A percentile compares a stretch with the other conserved stretches of the same genome.
Evolutionary conservation across 1,284 basidiomycete genomes (phyloP).

Genomic region (Cystobasidiaceae sp.): DNA sequence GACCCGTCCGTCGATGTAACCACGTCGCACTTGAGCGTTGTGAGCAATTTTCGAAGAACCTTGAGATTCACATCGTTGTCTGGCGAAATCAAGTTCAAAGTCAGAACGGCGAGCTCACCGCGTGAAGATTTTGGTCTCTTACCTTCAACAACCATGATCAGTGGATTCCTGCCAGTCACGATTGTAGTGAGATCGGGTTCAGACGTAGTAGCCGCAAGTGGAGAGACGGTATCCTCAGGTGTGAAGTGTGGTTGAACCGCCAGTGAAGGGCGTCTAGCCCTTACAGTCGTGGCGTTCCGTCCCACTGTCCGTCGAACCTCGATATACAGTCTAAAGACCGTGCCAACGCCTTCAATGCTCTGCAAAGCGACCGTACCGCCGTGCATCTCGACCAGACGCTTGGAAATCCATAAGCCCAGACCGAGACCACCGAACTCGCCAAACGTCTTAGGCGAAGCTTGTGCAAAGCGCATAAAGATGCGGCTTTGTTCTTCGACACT

Average conservation of each 20-base stretch:
- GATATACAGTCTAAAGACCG: slow-evolving; percentile 34
- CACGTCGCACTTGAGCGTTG: slow-evolving; percentile 24
- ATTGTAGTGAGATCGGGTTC: neutral
- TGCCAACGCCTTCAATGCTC: slow-evolving; percentile 31
- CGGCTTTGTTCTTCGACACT: slow-evolving; percentile 34
- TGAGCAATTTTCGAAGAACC: slow-evolving; percentile 17
- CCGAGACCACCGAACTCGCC: slow-evolving; percentile 33
- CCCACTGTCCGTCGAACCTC: slow-evolving; percentile 1
- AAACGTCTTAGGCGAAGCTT: slow-evolving; percentile 38
- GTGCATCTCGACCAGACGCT: slow-evolving; percentile 38
- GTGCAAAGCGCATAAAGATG: slow-evolving; percentile 35
- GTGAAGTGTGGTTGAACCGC: neutral
- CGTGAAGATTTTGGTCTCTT: neutral
- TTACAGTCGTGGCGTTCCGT: neutral
- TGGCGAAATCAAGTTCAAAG: neutral
- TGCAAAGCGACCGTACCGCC: slow-evolving; percentile 35
- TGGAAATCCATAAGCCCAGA: slow-evolving; percentile 34
- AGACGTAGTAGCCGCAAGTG: neutral
- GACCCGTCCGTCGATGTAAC: slow-evolving; percentile 23
- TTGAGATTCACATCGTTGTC: slow-evolving; percentile 31
- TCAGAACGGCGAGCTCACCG: neutral
- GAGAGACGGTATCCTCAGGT: neutral
- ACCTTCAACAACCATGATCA: slow-evolving; percentile 31
- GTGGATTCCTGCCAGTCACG: neutral
- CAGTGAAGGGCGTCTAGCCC: neutral